Conservation (phyloP, 1,284 basidiomycete species). For the Puccinia triticina region DNA sequence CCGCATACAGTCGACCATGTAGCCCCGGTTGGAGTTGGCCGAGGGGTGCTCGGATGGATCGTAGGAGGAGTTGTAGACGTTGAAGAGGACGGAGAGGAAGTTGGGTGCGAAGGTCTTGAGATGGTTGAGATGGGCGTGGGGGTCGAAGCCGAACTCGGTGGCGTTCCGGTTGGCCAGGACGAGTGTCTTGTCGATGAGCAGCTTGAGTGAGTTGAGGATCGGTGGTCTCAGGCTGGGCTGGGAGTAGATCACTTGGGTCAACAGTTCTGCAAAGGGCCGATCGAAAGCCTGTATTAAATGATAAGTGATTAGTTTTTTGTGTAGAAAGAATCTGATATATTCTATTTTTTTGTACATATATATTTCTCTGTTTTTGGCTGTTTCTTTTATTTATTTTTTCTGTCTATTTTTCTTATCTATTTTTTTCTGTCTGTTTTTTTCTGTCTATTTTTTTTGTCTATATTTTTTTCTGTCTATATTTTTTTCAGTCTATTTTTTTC, state of each 20-base stretch:
- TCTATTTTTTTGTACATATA: no score
- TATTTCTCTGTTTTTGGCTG: no score
- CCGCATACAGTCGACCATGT: slow-evolving; percentile 46
- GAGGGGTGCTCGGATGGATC: not conserved
- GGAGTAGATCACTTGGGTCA: slow-evolving; percentile 86
- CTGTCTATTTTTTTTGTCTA: no score
- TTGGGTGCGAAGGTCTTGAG: slow-evolving; percentile 34
- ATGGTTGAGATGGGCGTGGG: slow-evolving; percentile 19
- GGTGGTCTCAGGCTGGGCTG: slow-evolving; percentile 81
- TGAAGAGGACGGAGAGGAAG: slow-evolving; percentile 42
- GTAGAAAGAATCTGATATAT: slow-evolving; percentile 31
- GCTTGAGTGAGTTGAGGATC: slow-evolving; percentile 78
- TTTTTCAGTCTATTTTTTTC: no score
- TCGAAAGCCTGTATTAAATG: slow-evolving; percentile 69
- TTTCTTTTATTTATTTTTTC: no score
- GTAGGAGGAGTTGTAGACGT: slow-evolving; percentile 42
- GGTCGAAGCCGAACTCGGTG: slow-evolving; percentile 35
- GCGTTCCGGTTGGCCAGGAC: slow-evolving; percentile 40
- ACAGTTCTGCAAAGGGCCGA: slow-evolving; percentile 76
- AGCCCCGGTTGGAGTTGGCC: slow-evolving; percentile 20
- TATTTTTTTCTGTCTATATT: no score
- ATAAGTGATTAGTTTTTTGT: no score
- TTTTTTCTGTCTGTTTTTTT: no score
- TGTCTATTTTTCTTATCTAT: no score
- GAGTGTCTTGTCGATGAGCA: slow-evolving; percentile 76